Conservation (phyloP, 1,284 basidiomycete genomes). For the Mycena citricolor region DNA sequence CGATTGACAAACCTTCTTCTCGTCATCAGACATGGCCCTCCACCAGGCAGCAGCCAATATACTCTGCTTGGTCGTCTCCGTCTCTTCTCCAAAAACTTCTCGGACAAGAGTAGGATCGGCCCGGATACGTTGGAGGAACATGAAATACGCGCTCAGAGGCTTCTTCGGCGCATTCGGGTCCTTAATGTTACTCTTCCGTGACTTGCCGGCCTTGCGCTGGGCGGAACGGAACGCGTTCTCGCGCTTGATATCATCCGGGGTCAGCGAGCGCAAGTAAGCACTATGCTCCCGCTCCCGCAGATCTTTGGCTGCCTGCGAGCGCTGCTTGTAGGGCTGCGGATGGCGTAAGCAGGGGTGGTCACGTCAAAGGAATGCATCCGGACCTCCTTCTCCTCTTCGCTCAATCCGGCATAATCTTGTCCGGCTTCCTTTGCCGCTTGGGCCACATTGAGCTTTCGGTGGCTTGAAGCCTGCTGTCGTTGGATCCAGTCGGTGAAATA, state of each 20-base stretch:
- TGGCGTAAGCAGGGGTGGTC: constrained; percentile 28
- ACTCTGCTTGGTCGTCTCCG: constrained; percentile 93
- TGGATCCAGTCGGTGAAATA: constrained; percentile 97
- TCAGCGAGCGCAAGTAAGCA: constrained; percentile 86
- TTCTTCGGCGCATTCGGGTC: constrained; percentile 97
- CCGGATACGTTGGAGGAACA: constrained; percentile 89
- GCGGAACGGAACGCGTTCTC: constrained; percentile 92
- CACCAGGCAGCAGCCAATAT: constrained; percentile 91
- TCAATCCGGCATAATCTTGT: constrained; percentile 82
- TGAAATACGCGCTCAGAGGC: constrained; percentile 91
- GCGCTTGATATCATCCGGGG: constrained; percentile 92
- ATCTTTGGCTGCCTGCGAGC: constrained; percentile 83
- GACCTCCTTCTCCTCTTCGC: constrained; percentile 81
- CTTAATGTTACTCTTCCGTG: constrained; percentile 92
- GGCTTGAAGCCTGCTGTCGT: constrained; percentile 78
- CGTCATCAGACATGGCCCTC: constrained; percentile 88
- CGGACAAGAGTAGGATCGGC: constrained; percentile 69
- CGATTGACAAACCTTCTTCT: constrained; percentile 71
- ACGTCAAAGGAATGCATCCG: constrained; percentile 31
- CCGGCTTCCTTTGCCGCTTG: constrained; percentile 96
- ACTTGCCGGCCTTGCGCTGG: constrained; percentile 92
- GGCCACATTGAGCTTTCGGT: constrained; percentile 89
- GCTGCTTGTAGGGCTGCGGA: constrained; percentile 74
- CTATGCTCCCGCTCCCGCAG: constrained; percentile 79
- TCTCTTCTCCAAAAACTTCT: constrained; percentile 89